Base-by-base conservation (phyloP, 768 basidiomycete species). In the Trametes elegans region DNA sequence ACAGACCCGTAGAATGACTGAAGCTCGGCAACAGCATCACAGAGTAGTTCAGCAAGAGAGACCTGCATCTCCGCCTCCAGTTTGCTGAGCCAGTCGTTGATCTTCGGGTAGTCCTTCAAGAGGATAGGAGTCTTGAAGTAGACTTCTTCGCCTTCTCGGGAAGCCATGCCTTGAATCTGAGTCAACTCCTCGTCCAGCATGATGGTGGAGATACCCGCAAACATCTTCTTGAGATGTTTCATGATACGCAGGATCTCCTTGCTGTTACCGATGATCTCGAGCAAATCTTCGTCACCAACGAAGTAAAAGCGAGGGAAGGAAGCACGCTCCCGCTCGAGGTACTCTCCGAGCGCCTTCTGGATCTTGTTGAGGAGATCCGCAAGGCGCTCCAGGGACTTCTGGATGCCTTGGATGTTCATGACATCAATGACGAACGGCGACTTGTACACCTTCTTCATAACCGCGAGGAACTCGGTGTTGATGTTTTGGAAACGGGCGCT, bases 171-270 rank as follows among this genome's bases (percentile, higher is more conserved):
- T 59, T 87, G 85, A 53, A 98, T 95, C 66, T 88, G 82, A 5
- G 91, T 87, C 58, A 90, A 68, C 42, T 94, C 93, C 16, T 93
- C 91, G 67, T 97, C 92, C 24, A 98, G 79, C 63, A 76, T 79
- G 62, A 98, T 79, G 0, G 93, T 94, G 1, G 93, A 88, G 34
- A 99, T 88, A 24, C 97, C 97, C 19, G 97, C 97, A 72, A 99
- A 99, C 97, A 99, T 99, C 80, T 99, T 99, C 78, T 98, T 98
- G 56, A 99, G 79, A 74, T 98, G 97, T 64, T 99, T 99, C 92
- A 97, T 93, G 71, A 98, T 91, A 34, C 97, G 89, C 39, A 93
- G 73, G 62, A 98, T 97, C 66, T 98, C 95, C 71, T 98, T 99
- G 80, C 93, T 97, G 76, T 99, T 99, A 60, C 97, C 97, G 60